Conservation (phyloP, 305 asterid genomes). For the Solanum chacoense region DNA sequence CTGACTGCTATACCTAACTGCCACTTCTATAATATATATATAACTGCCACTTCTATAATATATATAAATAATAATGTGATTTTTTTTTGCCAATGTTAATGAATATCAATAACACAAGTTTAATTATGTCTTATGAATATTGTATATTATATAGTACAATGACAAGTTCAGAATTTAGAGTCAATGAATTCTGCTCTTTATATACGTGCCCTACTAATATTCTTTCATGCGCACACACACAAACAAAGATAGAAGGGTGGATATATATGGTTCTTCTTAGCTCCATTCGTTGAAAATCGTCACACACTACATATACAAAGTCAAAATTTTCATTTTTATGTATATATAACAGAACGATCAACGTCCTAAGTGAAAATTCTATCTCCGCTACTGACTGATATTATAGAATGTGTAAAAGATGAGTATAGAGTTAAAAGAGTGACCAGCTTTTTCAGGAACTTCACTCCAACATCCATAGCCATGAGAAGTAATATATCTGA, state of each 20-base stretch:
- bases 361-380: accelerated
- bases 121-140: neutral
- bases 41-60: too few species aligned
- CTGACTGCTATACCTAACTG: too few species aligned
- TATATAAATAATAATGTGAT: neutral
- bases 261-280: neutral
- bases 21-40: too few species aligned
- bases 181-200: neutral
- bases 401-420: neutral
- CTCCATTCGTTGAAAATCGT: neutral
- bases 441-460: constrained; percentile 96
- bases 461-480: constrained; percentile 99
- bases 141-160: neutral
- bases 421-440: neutral
- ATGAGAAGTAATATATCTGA: constrained; percentile 59
- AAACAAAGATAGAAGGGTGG: neutral
- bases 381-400: neutral
- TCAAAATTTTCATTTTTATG: neutral
- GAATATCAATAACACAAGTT: neutral
- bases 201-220: neutral
- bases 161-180: neutral
- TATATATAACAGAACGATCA: neutral
- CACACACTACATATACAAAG: neutral
- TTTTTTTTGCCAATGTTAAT: neutral
- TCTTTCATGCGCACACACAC: neutral